Base-by-base conservation (phyloP, 768 basidiomycete genomes). In the Hericium alpestre region DNA sequence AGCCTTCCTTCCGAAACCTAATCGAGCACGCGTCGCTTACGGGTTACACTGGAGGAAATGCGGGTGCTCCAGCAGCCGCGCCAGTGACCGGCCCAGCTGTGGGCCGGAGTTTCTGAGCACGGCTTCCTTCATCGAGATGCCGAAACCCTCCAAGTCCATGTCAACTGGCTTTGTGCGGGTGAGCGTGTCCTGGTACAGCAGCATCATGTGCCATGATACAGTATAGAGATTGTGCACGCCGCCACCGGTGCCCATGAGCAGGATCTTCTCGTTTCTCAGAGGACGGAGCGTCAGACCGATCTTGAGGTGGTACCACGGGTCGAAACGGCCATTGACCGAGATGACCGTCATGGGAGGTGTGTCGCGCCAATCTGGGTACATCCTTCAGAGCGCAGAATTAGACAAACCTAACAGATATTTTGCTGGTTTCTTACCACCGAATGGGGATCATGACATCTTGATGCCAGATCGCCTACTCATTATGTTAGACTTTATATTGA, bases 361-460 rank as follows among this genome's bases (percentile, higher is more conserved):
- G 37, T 56, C 55, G 27, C 16, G 46, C 37, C n/a, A 48, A 20
- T 56, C 49, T 9, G 55, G 55, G 49, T 56, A 56, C 55, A 56
- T 56, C 55, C 55, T 56, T 15, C 4, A 12, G 32, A n/a, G 15
- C 12, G 20, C n/a, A 18, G 8, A 23, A 18, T 9, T n/a, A 38
- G 13, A 23, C 16, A 27, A 8, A 16, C 12, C 20, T 9, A 13
- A 48, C 16, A 20, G 11, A 25, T 13, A 20, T n/a, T 12, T 10
- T 11, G 32, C 12, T 40, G 16, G 38, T 4, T 12, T 37, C 54
- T 9, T 39, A 56, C 55, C 55, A 56, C 16, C 55, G 55, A n/a
- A 56, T 48, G 16, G 55, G 55, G 11, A 56, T 56, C 55, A 56
- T 56, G 18, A 56, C 55, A 38, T 56, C 55, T 22, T 56, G 55